Evolutionary conservation across 2,329 filamentous ascomycete genomes (phyloP).

Genomic region (Ilyonectria robusta): DNA sequence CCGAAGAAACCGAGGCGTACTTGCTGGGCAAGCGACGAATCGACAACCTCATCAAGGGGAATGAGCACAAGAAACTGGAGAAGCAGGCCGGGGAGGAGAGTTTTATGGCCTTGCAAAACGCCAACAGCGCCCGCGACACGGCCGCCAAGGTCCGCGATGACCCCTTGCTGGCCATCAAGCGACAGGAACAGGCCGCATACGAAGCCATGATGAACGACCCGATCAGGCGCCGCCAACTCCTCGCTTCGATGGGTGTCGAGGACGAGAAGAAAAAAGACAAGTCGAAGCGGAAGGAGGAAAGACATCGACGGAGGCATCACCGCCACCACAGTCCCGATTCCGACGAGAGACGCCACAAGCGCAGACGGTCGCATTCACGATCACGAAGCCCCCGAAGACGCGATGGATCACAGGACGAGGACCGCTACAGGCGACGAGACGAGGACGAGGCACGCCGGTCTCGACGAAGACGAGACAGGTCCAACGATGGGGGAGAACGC

Average conservation of each 20-base stretch:
- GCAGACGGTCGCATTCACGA: slow-evolving; percentile 62
- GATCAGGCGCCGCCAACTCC: slow-evolving; percentile 75
- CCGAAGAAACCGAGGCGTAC: slow-evolving; percentile 94
- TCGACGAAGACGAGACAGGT: slow-evolving; percentile 39
- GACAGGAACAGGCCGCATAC: slow-evolving; percentile 87
- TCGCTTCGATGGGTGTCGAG: slow-evolving; percentile 73
- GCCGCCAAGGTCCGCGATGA: slow-evolving; percentile 91
- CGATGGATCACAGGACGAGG: slow-evolving; percentile 49
- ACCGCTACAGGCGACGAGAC: slow-evolving; percentile 45
- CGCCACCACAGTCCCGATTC: slow-evolving; percentile 58
- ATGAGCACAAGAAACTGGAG: slow-evolving; percentile 84
- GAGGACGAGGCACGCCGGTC: slow-evolving; percentile 44
- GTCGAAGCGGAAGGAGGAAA: slow-evolving; percentile 48
- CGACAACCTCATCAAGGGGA: slow-evolving; percentile 84
- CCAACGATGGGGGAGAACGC: slow-evolving; percentile 36
- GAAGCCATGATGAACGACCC: slow-evolving; percentile 86
- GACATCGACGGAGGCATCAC: slow-evolving; percentile 60
- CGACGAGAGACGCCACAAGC: slow-evolving; percentile 56
- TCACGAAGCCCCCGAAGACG: slow-evolving; percentile 59
- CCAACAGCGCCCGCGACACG: slow-evolving; percentile 83
- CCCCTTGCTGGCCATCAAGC: slow-evolving; percentile 93
- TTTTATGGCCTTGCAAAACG: slow-evolving; percentile 74
- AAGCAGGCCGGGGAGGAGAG: slow-evolving; percentile 77
- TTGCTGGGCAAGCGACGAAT: slow-evolving; percentile 93
- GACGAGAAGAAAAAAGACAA: slow-evolving; percentile 63